Evolutionary conservation across 768 basidiomycete genomes (phyloP), one percentile per base, ranked within the genome.

Genomic region (Termitomyces sp.): DNA sequence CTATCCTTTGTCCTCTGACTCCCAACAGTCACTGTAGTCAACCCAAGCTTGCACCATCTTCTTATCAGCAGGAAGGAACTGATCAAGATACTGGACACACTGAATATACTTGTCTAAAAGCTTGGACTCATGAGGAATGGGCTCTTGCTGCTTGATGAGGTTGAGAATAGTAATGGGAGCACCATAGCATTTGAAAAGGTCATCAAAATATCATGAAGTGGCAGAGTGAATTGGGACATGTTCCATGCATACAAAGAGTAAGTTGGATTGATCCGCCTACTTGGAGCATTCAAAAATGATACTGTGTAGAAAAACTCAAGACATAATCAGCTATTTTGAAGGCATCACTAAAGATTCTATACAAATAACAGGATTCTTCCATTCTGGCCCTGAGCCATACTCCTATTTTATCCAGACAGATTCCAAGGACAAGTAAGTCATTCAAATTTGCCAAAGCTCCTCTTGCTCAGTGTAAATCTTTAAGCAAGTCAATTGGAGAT

Each of bases 161-260:
- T n/a, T n/a, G n/a, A n/a, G n/a, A n/a, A n/a, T n/a, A n/a, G n/a
- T n/a, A n/a, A n/a, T n/a, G n/a, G n/a, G n/a, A n/a, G n/a, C n/a
- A n/a, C n/a, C n/a, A n/a, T n/a, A n/a, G n/a, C n/a, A n/a, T n/a
- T n/a, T n/a, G n/a, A n/a, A n/a, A n/a, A n/a, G n/a, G n/a, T n/a
- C n/a, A n/a, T n/a, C n/a, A n/a, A n/a, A n/a, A n/a, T n/a, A n/a
- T n/a, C n/a, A n/a, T n/a, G n/a, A n/a, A n/a, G n/a, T n/a, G n/a
- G n/a, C n/a, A n/a, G n/a, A n/a, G n/a, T n/a, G n/a, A n/a, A n/a
- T 14, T 99, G 94, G 92, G 97, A 99, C 69, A 97, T 98, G 91
- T 87, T 89, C 4, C 81, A 89, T 42, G 94, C 95, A 2, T 92
- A 94, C 63, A 97, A 97, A 70, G 91, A 93, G 94, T 92, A 64